A percentile compares a stretch with the other conserved stretches of the same genome.
phyloP scores from a whole-genome alignment of 2,329 filamentous ascomycete species.

The Ascochyta clinopodiicola region DNA sequence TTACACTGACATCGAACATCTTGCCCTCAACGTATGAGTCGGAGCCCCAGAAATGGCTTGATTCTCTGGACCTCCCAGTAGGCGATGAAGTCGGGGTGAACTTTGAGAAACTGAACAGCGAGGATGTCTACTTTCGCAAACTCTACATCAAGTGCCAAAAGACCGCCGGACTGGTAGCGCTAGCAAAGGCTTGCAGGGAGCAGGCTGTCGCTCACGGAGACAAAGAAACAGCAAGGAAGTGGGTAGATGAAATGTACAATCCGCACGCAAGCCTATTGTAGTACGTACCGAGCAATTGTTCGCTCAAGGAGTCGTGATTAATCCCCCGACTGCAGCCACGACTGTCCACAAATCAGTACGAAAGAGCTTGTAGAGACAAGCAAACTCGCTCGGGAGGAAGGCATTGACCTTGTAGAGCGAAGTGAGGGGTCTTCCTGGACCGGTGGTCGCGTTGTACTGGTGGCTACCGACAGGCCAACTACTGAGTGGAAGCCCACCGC shows the following conservation, averaged over 20 bases:
- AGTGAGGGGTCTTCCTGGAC: constrained; percentile 36
- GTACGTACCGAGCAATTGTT: constrained; percentile 35
- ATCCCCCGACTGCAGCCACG: constrained; percentile 28
- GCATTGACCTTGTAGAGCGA: constrained; percentile 24
- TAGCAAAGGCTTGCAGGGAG: constrained; percentile 39
- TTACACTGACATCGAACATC: constrained; percentile 52
- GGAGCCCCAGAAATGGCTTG: constrained; percentile 49
- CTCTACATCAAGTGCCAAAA: constrained; percentile 48
- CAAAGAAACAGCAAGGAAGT: constrained; percentile 31
- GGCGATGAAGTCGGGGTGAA: constrained; percentile 28
- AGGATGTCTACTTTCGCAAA: constrained; percentile 49
- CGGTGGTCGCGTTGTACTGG: constrained; percentile 50
- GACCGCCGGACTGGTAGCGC: constrained; percentile 26
- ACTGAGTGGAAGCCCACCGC: constrained; percentile 48
- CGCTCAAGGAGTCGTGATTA: neutral
- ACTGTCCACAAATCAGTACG: constrained; percentile 31
- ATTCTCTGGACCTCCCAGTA: constrained; percentile 34
- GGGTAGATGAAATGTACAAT: constrained; percentile 42
- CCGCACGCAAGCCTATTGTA: constrained; percentile 53
- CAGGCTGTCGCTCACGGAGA: constrained; percentile 35
- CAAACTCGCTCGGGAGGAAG: constrained; percentile 28
- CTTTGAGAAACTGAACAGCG: constrained; percentile 43
- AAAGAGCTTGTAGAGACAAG: constrained; percentile 31
- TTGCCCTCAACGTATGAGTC: constrained; percentile 27
- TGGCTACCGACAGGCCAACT: constrained; percentile 48